Conservation (phyloP, 2,329 filamentous ascomycete species). For the Xylariaceae sp. region DNA sequence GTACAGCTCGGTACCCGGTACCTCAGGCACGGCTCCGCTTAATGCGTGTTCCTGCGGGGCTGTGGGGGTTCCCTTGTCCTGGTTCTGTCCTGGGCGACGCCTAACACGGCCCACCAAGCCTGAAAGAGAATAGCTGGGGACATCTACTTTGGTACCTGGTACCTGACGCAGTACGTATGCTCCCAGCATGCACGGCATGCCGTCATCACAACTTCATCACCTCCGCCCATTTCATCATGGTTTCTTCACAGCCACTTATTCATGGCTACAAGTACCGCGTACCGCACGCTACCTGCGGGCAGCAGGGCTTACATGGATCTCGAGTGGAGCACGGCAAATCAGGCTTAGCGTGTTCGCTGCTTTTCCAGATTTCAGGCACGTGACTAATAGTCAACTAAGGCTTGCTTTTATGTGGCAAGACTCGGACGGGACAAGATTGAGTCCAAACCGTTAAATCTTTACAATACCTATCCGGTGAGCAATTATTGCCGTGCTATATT, state of each 20-base stretch:
- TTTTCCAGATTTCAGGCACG: too few relatives aligned
- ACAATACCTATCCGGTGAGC: too few relatives aligned
- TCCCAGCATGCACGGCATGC: background rate
- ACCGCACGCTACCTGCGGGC: too few relatives aligned
- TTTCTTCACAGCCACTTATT: background rate
- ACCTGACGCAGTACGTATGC: background rate
- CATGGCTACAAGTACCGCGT: too few relatives aligned
- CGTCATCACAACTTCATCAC: background rate
- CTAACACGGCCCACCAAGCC: background rate
- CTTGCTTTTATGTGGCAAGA: too few relatives aligned
- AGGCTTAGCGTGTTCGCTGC: too few relatives aligned
- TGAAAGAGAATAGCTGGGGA: background rate
- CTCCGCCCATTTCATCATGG: background rate
- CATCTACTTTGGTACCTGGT: background rate
- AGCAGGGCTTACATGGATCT: too few relatives aligned
- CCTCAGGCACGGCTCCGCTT: background rate
- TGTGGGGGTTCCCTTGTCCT: background rate
- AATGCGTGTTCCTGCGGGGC: constrained; percentile 6
- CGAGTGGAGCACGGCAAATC: too few relatives aligned
- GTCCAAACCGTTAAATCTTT: too few relatives aligned
- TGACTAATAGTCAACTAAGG: too few relatives aligned
- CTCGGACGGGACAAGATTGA: too few relatives aligned
- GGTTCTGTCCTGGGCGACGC: background rate
- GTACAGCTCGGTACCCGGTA: background rate
- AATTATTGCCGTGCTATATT: too few relatives aligned